phyloP scores from a whole-genome alignment of 1,139 yeast genomes.

The Oligophagozyma castellii region DNA sequence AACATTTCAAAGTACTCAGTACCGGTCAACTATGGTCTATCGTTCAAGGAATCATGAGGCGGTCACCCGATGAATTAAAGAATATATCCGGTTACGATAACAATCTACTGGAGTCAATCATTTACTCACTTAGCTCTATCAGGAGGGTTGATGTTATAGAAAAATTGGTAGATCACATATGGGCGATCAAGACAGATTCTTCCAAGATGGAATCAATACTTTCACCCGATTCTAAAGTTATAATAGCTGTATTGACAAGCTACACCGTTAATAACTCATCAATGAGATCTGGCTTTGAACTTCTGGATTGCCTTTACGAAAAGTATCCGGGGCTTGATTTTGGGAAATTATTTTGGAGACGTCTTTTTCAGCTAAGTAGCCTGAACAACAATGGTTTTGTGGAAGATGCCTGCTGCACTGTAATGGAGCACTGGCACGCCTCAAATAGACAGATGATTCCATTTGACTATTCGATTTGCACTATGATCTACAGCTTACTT shows the following conservation, averaged over 20 bases:
- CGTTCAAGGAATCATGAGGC: background rate
- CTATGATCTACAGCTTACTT: slow-evolving; percentile 5
- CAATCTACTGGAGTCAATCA: slow-evolving; percentile 10
- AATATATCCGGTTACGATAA: slow-evolving; percentile 3
- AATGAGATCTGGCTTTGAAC: slow-evolving; percentile 8
- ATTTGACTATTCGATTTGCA: slow-evolving; percentile 8
- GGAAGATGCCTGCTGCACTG: slow-evolving; percentile 9
- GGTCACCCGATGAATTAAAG: background rate
- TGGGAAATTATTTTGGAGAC: slow-evolving; percentile 15
- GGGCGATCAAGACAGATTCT: slow-evolving; percentile 8
- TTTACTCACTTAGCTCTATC: slow-evolving; percentile 15
- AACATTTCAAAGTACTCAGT: slow-evolving; percentile 11
- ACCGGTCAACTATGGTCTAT: slow-evolving; percentile 1
- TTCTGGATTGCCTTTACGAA: slow-evolving; percentile 11
- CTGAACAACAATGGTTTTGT: slow-evolving; percentile 5
- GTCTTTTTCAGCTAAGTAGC: slow-evolving; percentile 12
- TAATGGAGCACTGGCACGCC: slow-evolving; percentile 14
- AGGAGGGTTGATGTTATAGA: slow-evolving; percentile 11
- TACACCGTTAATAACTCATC: slow-evolving; percentile 9
- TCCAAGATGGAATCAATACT: slow-evolving; percentile 1
- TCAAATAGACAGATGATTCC: slow-evolving; percentile 6
- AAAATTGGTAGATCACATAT: slow-evolving; percentile 8
- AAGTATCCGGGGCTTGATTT: slow-evolving; percentile 12
- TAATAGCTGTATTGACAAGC: slow-evolving; percentile 14
- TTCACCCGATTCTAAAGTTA: slow-evolving; percentile 10